Conservation (phyloP, 2,329 filamentous ascomycete genomes). For the Aotearoamyces nothofagi region DNA sequence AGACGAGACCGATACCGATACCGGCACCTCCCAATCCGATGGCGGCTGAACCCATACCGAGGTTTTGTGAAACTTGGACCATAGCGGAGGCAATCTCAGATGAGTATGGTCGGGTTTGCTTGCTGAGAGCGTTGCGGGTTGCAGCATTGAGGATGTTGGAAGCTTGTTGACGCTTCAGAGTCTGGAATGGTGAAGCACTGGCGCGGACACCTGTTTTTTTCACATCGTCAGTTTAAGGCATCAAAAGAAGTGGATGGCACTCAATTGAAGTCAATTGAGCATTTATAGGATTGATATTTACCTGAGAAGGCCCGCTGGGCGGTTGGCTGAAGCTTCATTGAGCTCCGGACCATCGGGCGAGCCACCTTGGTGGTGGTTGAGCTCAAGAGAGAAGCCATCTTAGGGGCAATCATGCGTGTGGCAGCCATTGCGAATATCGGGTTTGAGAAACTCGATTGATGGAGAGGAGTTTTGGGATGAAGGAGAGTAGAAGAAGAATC, state of each 20-base stretch:
- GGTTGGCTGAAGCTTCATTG: too few relatives aligned
- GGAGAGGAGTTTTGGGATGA: too few relatives aligned
- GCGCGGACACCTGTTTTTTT: slow-evolving; percentile 9
- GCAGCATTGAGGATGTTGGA: slow-evolving; percentile 46
- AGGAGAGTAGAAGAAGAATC: too few relatives aligned
- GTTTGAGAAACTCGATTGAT: background rate
- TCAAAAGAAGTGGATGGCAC: slow-evolving; percentile 24
- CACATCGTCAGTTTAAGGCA: too few relatives aligned
- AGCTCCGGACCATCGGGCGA: slow-evolving; percentile 56
- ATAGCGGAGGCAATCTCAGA: slow-evolving; percentile 80
- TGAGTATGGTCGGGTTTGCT: slow-evolving; percentile 62
- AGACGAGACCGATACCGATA: slow-evolving; percentile 93
- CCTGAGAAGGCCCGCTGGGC: slow-evolving; percentile 66
- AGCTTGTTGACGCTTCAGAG: slow-evolving; percentile 60
- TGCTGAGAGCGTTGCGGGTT: slow-evolving; percentile 29
- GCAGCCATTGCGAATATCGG: slow-evolving; percentile 51
- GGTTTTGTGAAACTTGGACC: slow-evolving; percentile 82
- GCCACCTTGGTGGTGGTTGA: slow-evolving; percentile 50
- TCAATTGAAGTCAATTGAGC: slow-evolving; percentile 13
- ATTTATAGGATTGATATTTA: too few relatives aligned
- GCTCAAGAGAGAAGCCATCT: slow-evolving; percentile 60
- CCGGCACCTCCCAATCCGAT: slow-evolving; percentile 85
- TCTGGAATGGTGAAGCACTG: slow-evolving; percentile 27
- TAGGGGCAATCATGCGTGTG: slow-evolving; percentile 62
- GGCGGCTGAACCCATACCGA: slow-evolving; percentile 78